Conservation (phyloP, 2,329 filamentous ascomycete genomes). For the Camptophora hylomeconis region DNA sequence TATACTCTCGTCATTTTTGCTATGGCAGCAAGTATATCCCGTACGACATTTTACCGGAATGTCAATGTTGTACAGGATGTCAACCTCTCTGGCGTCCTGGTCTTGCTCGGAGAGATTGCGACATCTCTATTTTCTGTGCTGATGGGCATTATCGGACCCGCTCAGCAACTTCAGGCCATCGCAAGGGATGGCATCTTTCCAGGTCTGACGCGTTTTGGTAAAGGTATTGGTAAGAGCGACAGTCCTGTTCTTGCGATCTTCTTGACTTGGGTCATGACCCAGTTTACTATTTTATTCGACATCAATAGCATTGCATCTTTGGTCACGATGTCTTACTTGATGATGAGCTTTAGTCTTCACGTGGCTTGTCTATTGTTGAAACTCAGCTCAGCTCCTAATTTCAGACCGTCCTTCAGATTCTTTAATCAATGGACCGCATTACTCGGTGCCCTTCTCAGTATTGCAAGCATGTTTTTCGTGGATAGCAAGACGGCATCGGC, state of each 20-base stretch:
- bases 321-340: constrained; percentile 82
- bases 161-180: constrained; percentile 73
- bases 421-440: constrained; percentile 79
- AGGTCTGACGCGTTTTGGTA: constrained; percentile 59
- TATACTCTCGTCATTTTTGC: constrained; percentile 68
- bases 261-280: constrained; percentile 61
- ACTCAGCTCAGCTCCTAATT: constrained; percentile 78
- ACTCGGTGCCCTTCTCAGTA: constrained; percentile 60
- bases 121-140: constrained; percentile 73
- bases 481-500: constrained; percentile 67
- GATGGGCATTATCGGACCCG: constrained; percentile 76
- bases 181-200: constrained; percentile 68
- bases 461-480: constrained; percentile 78
- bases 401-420: constrained; percentile 75
- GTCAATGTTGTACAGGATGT: constrained; percentile 69
- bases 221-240: constrained; percentile 58
- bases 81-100: constrained; percentile 60
- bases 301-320: constrained; percentile 82
- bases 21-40: constrained; percentile 63
- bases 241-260: constrained; percentile 67
- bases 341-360: constrained; percentile 66
- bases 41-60: constrained; percentile 59
- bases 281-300: constrained; percentile 68
- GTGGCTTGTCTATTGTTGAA: constrained; percentile 77
- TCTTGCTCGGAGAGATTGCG: constrained; percentile 71